A percentile compares a stretch with the other conserved stretches of the same genome.
phyloP scores from a whole-genome alignment of 2,329 filamentous ascomycete genomes.

The Nemania sp. region DNA sequence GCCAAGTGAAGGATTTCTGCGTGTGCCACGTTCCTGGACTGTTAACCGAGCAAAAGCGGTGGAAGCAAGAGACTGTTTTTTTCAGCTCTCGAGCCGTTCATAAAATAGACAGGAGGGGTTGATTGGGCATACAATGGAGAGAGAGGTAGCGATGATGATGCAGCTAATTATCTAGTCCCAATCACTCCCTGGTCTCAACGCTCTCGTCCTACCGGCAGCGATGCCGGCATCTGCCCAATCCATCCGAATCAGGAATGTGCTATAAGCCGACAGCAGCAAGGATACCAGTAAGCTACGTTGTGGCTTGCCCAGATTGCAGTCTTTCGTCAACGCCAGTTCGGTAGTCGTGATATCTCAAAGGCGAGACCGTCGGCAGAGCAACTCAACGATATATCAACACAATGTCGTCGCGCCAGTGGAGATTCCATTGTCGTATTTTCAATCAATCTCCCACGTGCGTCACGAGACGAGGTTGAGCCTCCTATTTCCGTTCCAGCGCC shows the following conservation, averaged over 20 bases:
- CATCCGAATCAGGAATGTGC: conserved; percentile 30
- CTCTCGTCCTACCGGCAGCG: neutral
- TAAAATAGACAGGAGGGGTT: neutral
- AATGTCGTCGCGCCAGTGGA: conserved; percentile 12
- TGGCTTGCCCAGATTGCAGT: neutral
- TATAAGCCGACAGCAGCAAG: conserved; percentile 6
- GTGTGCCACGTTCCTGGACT: conserved; percentile 11
- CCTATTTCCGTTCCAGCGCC: conserved; percentile 24
- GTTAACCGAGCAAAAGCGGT: conserved; percentile 2
- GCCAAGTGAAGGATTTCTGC: conserved; percentile 33
- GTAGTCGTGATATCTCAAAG: conserved; percentile 14
- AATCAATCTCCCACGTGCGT: conserved; percentile 32
- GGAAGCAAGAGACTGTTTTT: neutral
- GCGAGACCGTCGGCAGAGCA: conserved; percentile 24
- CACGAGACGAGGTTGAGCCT: conserved; percentile 27
- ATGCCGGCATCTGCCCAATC: conserved; percentile 1
- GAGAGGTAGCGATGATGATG: conserved; percentile 10
- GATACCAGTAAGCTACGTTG: conserved; percentile 18
- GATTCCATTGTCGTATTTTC: conserved; percentile 28
- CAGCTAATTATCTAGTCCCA: conserved; percentile 4
- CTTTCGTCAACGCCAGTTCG: conserved; percentile 12
- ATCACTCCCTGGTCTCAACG: neutral
- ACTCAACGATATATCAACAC: neutral
- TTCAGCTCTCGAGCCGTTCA: conserved; percentile 5
- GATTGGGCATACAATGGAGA: neutral